These are phyloP conservation scores for Coemansia asiatica DNA, from an alignment of 192 early-diverging fungal genomes.

Conservation along the genomic window DNA sequence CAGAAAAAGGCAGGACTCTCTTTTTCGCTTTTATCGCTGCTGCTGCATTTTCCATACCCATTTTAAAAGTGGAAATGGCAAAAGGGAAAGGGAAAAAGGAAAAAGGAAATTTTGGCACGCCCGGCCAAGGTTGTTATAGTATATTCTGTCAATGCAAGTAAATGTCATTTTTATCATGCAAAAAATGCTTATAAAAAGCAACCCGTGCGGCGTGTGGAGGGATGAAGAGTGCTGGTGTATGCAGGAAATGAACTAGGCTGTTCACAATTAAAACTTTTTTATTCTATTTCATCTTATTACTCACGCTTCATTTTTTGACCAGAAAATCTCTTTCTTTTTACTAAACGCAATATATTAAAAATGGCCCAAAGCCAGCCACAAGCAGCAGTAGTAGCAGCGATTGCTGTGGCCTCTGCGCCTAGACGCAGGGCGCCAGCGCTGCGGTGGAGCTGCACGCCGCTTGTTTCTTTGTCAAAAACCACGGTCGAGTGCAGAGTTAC, in stretches of 20 bases:
- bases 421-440: not conserved
- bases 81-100: too few species aligned
- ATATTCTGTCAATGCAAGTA: not conserved
- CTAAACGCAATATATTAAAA: not conserved
- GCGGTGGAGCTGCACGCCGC: constrained; percentile 33
- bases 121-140: too few species aligned
- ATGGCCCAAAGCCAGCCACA: not conserved
- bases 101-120: too few species aligned
- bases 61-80: not conserved
- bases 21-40: not conserved
- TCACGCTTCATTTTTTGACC: not conserved
- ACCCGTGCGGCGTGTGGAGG: not conserved
- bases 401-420: not conserved
- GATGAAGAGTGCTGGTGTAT: not conserved
- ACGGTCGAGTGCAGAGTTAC: constrained; percentile 36
- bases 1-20: not conserved
- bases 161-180: not conserved
- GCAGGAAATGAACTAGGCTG: not conserved
- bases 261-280: not conserved
- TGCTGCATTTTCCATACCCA: not conserved
- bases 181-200: not conserved
- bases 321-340: not conserved
- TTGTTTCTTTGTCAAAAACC: constrained; percentile 34
- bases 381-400: not conserved
- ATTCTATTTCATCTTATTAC: not conserved